phyloP scores from a whole-genome alignment of 108 stramenopile genomes.

The Fistulifera pelliculosa region DNA sequence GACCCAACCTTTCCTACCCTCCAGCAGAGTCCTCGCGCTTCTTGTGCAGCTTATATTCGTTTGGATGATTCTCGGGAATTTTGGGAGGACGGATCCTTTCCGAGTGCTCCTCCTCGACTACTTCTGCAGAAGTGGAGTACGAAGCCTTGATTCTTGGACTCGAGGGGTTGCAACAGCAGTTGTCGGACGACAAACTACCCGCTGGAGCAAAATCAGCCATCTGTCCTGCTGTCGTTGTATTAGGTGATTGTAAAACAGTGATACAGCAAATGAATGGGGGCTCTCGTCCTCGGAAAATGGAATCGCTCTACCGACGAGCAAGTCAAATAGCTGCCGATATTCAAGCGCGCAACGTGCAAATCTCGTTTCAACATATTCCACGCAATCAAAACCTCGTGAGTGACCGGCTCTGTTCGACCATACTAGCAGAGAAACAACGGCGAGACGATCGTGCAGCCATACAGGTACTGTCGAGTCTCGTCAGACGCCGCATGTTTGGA shows the following conservation, averaged over 20 bases:
- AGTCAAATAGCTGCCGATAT: slow-evolving; percentile 3
- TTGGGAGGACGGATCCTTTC: slow-evolving; percentile 2
- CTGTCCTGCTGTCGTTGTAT: not conserved
- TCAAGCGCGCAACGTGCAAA: not conserved
- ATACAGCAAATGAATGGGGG: slow-evolving; percentile 50
- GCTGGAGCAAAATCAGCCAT: not conserved
- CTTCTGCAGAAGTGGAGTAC: slow-evolving; percentile 62
- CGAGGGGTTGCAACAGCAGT: slow-evolving; percentile 17
- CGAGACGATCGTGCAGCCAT: slow-evolving; percentile 1
- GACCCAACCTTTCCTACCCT: slow-evolving; percentile 35
- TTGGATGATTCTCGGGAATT: slow-evolving; percentile 3
- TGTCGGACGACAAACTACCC: not conserved
- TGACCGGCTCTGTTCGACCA: slow-evolving; percentile 39
- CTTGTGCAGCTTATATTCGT: slow-evolving; percentile 28
- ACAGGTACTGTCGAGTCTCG: not conserved
- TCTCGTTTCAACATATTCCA: slow-evolving; percentile 35
- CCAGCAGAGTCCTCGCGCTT: slow-evolving; percentile 14
- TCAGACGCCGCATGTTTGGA: not conserved
- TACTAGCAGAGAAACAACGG: slow-evolving; percentile 5
- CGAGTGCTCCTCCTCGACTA: slow-evolving; percentile 6
- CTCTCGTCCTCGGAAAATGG: slow-evolving; percentile 45
- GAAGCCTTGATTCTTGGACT: slow-evolving; percentile 57
- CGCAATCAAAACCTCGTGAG: slow-evolving; percentile 44
- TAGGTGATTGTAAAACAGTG: slow-evolving; percentile 70
- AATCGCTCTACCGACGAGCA: slow-evolving; percentile 21